phyloP scores from a whole-genome alignment of 352 stramenopile species.

The Phytopythium montanum region DNA sequence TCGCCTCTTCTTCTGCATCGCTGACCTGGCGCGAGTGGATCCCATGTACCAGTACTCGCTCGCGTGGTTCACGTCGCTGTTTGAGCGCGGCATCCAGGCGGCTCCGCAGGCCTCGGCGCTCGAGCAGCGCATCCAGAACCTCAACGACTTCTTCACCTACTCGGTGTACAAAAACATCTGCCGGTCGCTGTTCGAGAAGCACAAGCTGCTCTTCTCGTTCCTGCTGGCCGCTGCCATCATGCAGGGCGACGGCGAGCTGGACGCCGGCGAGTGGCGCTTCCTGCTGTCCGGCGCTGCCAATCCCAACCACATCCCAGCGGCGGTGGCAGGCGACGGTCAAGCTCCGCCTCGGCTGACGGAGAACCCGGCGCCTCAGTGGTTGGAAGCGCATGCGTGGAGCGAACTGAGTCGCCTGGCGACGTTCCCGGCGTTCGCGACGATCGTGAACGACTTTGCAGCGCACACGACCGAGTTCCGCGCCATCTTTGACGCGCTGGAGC shows the following conservation, averaged over 20 bases:
- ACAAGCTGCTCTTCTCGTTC: constrained; percentile 95
- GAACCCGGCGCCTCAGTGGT: constrained; percentile 32
- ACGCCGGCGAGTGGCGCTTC: constrained; percentile 89
- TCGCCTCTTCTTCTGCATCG: constrained; percentile 92
- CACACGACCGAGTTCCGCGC: constrained; percentile 51
- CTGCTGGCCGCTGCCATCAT: constrained; percentile 90
- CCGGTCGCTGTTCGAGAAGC: constrained; percentile 91
- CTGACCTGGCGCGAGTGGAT: constrained; percentile 88
- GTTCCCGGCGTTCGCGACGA: constrained; percentile 28
- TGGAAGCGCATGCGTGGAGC: constrained; percentile 73
- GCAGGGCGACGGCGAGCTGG: constrained; percentile 76
- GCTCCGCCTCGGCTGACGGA: constrained; percentile 6
- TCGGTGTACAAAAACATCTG: constrained; percentile 94
- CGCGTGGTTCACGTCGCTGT: constrained; percentile 91
- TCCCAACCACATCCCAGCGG: constrained; percentile 9
- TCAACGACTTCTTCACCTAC: constrained; percentile 93
- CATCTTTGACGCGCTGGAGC: constrained; percentile 83
- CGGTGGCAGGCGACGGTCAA: constrained; percentile 2
- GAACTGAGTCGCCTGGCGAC: constrained; percentile 38
- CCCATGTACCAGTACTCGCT: constrained; percentile 95
- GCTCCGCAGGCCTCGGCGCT: constrained; percentile 85
- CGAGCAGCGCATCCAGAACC: constrained; percentile 72
- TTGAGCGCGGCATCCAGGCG: constrained; percentile 85
- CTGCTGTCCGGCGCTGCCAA: constrained; percentile 81
- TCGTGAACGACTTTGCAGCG: constrained; percentile 30